Percentiles rank a stretch among this genome's conserved stretches.
Evolutionary conservation across 208 protist species (phyloP).

Genomic region (Leishmania martiniquensis): DNA sequence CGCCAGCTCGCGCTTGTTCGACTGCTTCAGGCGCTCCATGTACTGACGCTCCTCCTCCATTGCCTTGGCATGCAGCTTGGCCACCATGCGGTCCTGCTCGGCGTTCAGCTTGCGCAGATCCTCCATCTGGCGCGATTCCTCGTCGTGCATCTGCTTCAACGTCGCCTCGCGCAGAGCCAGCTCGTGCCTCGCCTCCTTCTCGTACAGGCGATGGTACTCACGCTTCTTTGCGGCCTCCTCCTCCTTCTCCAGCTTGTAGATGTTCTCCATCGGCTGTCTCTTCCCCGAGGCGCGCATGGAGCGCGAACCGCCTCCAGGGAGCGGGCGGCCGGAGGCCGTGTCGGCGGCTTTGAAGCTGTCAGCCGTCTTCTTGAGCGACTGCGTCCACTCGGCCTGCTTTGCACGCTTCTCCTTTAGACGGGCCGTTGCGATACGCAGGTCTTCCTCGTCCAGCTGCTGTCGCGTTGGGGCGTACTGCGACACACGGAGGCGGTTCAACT

Average conservation of each 20-base stretch:
- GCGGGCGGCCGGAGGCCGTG: conserved; percentile 32
- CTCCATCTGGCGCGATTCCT: conserved; percentile 54
- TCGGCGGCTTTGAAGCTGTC: conserved; percentile 5
- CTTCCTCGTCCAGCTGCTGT: conserved; percentile 69
- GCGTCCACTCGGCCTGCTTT: conserved; percentile 51
- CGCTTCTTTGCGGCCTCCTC: conserved; percentile 64
- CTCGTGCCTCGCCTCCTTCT: conserved; percentile 66
- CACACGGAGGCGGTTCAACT: conserved; percentile 71
- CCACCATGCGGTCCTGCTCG: conserved; percentile 44
- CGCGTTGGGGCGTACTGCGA: conserved; percentile 55
- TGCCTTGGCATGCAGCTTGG: conserved; percentile 47
- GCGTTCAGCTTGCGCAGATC: conserved; percentile 53
- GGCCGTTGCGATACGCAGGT: conserved; percentile 48
- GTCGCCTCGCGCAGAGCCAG: conserved; percentile 59
- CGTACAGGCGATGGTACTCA: conserved; percentile 65
- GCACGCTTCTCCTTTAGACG: conserved; percentile 49
- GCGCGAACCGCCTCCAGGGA: conserved; percentile 66
- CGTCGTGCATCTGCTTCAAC: conserved; percentile 42
- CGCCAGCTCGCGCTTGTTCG: conserved; percentile 65
- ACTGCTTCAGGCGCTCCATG: conserved; percentile 61
- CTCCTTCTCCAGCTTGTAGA: conserved; percentile 54
- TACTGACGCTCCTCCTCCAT: conserved; percentile 60
- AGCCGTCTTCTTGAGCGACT: conserved; percentile 13
- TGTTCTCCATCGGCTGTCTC: conserved; percentile 38
- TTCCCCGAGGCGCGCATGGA: conserved; percentile 26